phyloP scores from a whole-genome alignment of 352 stramenopile genomes.

The Globisporangium acanthophoron region DNA sequence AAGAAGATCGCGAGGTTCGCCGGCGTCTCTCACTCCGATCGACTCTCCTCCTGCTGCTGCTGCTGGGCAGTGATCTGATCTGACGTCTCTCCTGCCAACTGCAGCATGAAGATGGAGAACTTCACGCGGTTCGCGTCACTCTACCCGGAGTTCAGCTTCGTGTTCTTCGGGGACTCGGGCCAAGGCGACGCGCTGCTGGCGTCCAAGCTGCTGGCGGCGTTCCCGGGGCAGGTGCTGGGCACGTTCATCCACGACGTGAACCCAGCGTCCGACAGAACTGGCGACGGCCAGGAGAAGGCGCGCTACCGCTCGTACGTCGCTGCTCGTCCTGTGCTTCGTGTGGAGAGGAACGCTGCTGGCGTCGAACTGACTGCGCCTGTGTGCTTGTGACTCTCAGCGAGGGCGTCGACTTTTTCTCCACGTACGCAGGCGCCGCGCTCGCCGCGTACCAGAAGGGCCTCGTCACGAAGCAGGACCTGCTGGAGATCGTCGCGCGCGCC shows the following conservation, averaged over 20 bases:
- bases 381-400: constrained; percentile 21
- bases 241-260: constrained; percentile 83
- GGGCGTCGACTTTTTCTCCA: constrained; percentile 71
- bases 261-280: constrained; percentile 40
- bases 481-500: constrained; percentile 29
- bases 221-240: constrained; percentile 53
- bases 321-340: neutral
- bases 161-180: constrained; percentile 82
- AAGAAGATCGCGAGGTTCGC: constrained; percentile 67
- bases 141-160: constrained; percentile 83
- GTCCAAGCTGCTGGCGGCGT: constrained; percentile 49
- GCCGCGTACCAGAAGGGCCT: constrained; percentile 53
- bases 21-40: no score
- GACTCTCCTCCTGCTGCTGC: neutral
- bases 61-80: neutral
- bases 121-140: constrained; percentile 71
- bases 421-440: constrained; percentile 58
- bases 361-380: neutral
- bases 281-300: constrained; percentile 57
- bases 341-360: neutral
- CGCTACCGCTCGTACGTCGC: constrained; percentile 48
- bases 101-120: constrained; percentile 74
- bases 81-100: neutral
- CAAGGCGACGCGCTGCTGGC: constrained; percentile 74
- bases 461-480: constrained; percentile 43